These are phyloP conservation scores for Macrophomina tecta DNA, from an alignment of 2,329 filamentous ascomycete genomes.

Conservation along the genomic window DNA sequence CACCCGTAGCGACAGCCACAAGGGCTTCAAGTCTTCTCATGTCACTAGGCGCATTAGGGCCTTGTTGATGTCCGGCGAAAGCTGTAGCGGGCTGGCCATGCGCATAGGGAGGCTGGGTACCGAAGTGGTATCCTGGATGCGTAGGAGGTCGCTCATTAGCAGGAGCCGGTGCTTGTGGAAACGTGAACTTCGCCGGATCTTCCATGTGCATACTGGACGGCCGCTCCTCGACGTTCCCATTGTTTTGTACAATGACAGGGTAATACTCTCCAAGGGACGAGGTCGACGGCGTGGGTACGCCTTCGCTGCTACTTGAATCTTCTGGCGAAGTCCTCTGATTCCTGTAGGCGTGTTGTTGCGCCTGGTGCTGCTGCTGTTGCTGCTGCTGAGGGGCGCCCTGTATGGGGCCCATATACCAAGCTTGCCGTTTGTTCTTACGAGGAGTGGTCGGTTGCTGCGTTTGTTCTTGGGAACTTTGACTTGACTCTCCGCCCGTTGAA, in stretches of 20 bases:
- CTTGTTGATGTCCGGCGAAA: slow-evolving; percentile 11
- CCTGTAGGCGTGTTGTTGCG: slow-evolving; percentile 32
- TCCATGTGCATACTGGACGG: slow-evolving; percentile 47
- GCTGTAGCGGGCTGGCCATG: slow-evolving; percentile 39
- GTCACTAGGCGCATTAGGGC: slow-evolving; percentile 46
- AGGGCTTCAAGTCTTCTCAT: slow-evolving; percentile 66
- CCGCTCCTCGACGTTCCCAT: slow-evolving; percentile 54
- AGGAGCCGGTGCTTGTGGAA: slow-evolving; percentile 35
- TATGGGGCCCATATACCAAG: slow-evolving; percentile 71
- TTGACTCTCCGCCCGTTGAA: slow-evolving; percentile 39
- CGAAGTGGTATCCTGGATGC: slow-evolving; percentile 36
- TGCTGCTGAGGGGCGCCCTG: slow-evolving; percentile 34
- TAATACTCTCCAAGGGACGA: slow-evolving; percentile 58
- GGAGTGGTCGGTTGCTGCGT: slow-evolving; percentile 52
- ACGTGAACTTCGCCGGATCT: slow-evolving; percentile 47
- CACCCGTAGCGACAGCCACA: slow-evolving; percentile 69
- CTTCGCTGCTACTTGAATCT: slow-evolving; percentile 62
- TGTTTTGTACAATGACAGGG: slow-evolving; percentile 59
- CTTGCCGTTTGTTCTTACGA: slow-evolving; percentile 69
- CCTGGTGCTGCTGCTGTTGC: slow-evolving; percentile 25
- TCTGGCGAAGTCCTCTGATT: slow-evolving; percentile 60
- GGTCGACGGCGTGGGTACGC: slow-evolving; percentile 59
- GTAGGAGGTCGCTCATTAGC: slow-evolving; percentile 41
- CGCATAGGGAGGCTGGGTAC: slow-evolving; percentile 33
- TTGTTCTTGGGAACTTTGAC: slow-evolving; percentile 45